Base-by-base conservation (phyloP, 202 grass and related monocot species). In the Cymbopogon flexuosus region DNA sequence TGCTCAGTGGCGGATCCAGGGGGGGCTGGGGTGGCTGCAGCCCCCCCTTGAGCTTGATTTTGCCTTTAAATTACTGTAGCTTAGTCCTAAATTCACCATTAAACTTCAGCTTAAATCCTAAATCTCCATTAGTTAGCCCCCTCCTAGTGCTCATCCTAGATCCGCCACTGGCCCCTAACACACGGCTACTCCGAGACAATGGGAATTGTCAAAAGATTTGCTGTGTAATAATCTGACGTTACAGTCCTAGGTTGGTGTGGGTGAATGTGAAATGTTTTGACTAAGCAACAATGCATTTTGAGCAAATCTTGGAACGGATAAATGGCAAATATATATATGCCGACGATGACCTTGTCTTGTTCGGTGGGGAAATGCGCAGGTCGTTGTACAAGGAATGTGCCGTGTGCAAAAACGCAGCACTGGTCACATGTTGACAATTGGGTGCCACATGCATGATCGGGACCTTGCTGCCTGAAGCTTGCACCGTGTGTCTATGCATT, bases 171-270 rank as follows among this genome's bases (percentile, higher is more conserved):
- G 31, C 3, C 3, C 31, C n/a, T 27, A 27, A 27, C 27, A 27
- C 27, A 27, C 27, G 27, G 27, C 27, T 11, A 11, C 43, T 46
- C 0, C 0, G 14, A 43, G 14, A 43, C 21, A 18, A 31, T 2
- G 33, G 10, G 3, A 29, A 5, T 68, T 19, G 37, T 15, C 31
- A 19, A 58, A 47, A 62, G 18, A 27, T 37, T 31, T 19, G 14
- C 16, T 51, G 47, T 51, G 14, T 12, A 12, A 9, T 12, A 12
- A 9, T 30, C 10, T 4, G 22, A 14, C 15, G 54, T 72, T 63
- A n/a, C 57, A 27, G 3, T 72, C 41, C 12, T 3, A 13, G 79
- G 57, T 81, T 27, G 57, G 79, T 81, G 79, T 81, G 41, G 63
- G 31, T 51, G 68, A 72, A 16, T 27, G 3, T 9, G 29, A 64